Percentiles rank a stretch among this genome's conserved stretches.
phyloP scores from a whole-genome alignment of 495 filamentous ascomycete genomes.

The Usnea hakonensis region DNA sequence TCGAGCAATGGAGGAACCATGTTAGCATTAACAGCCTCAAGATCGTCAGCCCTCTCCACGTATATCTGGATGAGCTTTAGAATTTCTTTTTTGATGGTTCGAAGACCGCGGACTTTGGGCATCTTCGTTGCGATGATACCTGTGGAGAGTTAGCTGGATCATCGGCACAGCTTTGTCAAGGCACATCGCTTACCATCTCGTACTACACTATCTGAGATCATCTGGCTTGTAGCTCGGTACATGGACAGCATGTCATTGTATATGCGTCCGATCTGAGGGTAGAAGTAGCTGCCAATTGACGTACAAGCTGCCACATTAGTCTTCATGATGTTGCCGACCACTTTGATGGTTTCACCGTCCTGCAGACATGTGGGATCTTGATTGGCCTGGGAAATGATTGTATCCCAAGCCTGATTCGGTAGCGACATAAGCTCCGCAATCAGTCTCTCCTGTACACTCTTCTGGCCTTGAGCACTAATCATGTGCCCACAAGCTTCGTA shows the following conservation, averaged over 20 bases:
- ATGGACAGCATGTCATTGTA: constrained; percentile 98
- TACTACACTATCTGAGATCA: constrained; percentile 86
- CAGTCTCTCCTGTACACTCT: constrained; percentile 79
- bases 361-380: constrained; percentile 75
- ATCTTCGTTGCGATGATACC: constrained; percentile 94
- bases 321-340: constrained; percentile 99
- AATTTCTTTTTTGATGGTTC: constrained; percentile 99
- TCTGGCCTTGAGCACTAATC: constrained; percentile 95
- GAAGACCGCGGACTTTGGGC: constrained; percentile 85
- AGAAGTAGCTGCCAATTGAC: constrained; percentile 94
- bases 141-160: constrained; percentile 32
- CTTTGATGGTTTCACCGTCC: constrained; percentile 88
- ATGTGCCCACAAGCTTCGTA: constrained; percentile 99
- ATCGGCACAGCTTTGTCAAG: neutral
- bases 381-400: constrained; percentile 79
- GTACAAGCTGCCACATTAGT: constrained; percentile 96
- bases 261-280: constrained; percentile 96
- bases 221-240: constrained; percentile 90
- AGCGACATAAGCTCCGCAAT: constrained; percentile 87
- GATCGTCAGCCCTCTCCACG: constrained; percentile 93
- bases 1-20: constrained; percentile 97
- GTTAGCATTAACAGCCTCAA: constrained; percentile 83
- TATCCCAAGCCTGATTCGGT: constrained; percentile 91
- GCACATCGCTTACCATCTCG: constrained; percentile 61
- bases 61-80: constrained; percentile 96